Percentiles rank a stretch among this genome's conserved stretches.
phyloP scores from a whole-genome alignment of 2,329 filamentous ascomycete species.

The Sclerotinia trifoliorum region DNA sequence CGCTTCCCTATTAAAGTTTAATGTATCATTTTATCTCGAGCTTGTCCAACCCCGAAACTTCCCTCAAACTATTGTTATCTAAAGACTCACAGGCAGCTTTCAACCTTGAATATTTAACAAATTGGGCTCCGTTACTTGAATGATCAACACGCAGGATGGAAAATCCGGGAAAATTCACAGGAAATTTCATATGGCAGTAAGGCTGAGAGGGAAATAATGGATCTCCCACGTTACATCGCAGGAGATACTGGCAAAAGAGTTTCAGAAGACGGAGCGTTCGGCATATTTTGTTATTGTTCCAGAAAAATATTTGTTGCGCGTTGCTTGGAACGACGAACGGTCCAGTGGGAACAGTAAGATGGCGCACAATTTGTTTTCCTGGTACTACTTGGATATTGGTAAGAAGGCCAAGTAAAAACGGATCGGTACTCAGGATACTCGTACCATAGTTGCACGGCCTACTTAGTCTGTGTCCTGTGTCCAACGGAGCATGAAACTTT shows the following conservation, averaged over 20 bases:
- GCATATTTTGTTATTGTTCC: background rate
- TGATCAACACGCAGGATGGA: background rate
- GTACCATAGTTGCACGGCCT: background rate
- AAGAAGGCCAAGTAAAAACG: background rate
- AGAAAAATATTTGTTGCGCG: background rate
- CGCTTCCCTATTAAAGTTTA: background rate
- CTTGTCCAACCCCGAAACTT: background rate
- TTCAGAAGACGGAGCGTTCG: background rate
- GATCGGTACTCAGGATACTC: background rate
- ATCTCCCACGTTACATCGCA: background rate
- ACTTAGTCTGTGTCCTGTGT: background rate
- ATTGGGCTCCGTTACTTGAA: background rate
- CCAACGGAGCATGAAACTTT: background rate
- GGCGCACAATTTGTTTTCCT: background rate
- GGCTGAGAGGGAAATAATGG: background rate
- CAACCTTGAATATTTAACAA: background rate
- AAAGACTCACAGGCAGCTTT: background rate
- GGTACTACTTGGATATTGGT: background rate
- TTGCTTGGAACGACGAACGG: too few species aligned
- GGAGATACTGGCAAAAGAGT: background rate
- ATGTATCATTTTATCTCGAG: background rate
- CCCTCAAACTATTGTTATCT: background rate
- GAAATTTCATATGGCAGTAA: background rate
- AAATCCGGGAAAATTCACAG: background rate
- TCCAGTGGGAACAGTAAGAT: background rate